Evolutionary conservation across 2,329 filamentous ascomycete genomes (phyloP).

Genomic region (Talaromyces sp.): DNA sequence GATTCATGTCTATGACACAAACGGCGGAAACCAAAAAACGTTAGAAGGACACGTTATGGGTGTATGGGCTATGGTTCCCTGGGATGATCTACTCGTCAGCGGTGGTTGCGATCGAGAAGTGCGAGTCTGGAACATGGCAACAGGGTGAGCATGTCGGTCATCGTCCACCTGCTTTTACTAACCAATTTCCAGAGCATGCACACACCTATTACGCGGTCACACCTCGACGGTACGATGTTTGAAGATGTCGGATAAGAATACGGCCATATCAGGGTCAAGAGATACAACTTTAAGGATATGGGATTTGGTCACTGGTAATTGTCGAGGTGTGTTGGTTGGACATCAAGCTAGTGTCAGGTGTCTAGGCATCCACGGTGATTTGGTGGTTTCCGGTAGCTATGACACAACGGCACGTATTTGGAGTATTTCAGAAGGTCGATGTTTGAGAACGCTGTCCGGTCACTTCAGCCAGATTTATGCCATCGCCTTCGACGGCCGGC

Average conservation of each 20-base stretch:
- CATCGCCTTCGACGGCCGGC: conserved; percentile 90
- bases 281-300: conserved; percentile 94
- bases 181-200: conserved; percentile 56
- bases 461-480: conserved; percentile 99
- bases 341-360: conserved; percentile 95
- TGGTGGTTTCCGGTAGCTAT: conserved; percentile 97
- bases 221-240: conserved; percentile 95
- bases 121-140: conserved; percentile 91
- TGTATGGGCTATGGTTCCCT: conserved; percentile 99
- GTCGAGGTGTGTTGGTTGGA: conserved; percentile 86
- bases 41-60: conserved; percentile 97
- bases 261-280: conserved; percentile 91
- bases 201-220: conserved; percentile 85
- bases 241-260: conserved; percentile 93
- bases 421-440: conserved; percentile 95
- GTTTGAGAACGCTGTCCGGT: conserved; percentile 81
- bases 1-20: conserved; percentile 95
- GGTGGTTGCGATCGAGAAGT: conserved; percentile 97
- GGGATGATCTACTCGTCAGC: conserved; percentile 91
- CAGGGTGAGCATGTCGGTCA: conserved; percentile 60
- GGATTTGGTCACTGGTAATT: conserved; percentile 85
- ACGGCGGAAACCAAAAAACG: conserved; percentile 82
- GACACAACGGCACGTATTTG: conserved; percentile 96
- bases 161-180: not conserved
- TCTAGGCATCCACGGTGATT: conserved; percentile 90